Base-by-base conservation (phyloP, 2,329 filamentous ascomycete genomes). In the Ophiostoma ips region DNA sequence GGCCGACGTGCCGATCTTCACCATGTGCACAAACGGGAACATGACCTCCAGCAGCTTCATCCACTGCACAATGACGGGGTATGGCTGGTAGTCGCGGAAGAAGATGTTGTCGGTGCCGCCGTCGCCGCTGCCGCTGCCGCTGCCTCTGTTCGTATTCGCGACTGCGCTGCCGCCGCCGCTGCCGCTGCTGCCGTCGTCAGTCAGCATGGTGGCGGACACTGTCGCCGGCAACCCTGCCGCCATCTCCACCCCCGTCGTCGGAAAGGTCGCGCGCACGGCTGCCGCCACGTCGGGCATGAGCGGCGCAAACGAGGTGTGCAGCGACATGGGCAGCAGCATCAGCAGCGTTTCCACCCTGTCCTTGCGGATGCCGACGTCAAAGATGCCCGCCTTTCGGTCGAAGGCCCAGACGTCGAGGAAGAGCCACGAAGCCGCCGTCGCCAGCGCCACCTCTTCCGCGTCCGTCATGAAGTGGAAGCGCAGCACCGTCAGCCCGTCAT, bases 331-430 rank as follows among this genome's bases (percentile, higher is more conserved):
- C 6, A 98, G 74, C 24, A 94, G 73, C 28, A 79, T 81, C 21
- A 95, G 74, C 30, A 96, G 71, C 15, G 85, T 79, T n/a, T 80
- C 75, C 11, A 95, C 78, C 56, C 87, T 80, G 58, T 87, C 79
- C 61, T 84, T 79, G 49, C 82, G 76, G 46, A 96, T 66, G 38
- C 87, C 76, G 49, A 96, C 81, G 63, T 98, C 92, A 24, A 92
- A 85, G 1, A 28, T 45, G 50, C 54, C 50, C 71, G 84, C 92
- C 53, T 86, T 76, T 16, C 80, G 71, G 6, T 82, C 84, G 57
- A 85, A 87, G 19, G 86, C 83, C 92, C 92, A 98, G 2, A 96
- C 77, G 61, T 98, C 92, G 38, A 96, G 71, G 58, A 92, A 83
- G 21, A 95, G 74, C 16, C 79, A 77, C 53, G 84, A 75, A 1